These are phyloP conservation scores for Mycena alexandri DNA, from an alignment of 768 basidiomycete genomes.

Conservation along the genomic window DNA sequence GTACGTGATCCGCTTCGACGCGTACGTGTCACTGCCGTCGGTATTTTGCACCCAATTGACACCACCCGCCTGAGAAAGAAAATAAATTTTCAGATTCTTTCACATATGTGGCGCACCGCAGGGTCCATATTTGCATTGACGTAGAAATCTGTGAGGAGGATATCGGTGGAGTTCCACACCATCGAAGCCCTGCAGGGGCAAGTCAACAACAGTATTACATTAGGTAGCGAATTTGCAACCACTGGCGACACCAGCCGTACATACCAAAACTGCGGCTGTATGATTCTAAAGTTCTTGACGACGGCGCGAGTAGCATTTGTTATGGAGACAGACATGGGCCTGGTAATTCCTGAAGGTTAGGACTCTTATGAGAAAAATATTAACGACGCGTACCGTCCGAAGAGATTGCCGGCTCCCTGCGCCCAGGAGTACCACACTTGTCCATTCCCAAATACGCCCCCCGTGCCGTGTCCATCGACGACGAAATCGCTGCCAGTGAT, in stretches of 20 bases:
- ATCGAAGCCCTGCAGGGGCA: not conserved
- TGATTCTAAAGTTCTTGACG: constrained; percentile 7
- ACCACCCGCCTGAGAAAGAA: too few species aligned
- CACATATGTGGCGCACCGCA: constrained; percentile 4
- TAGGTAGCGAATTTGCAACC: too few species aligned
- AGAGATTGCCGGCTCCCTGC: constrained; percentile 6
- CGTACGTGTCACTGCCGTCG: constrained; percentile 4
- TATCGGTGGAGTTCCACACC: constrained; percentile 7
- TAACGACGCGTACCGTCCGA: not conserved
- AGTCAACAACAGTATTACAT: not conserved
- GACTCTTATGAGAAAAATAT: not conserved
- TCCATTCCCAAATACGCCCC: constrained; percentile 9
- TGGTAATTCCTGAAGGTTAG: not conserved
- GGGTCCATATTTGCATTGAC: too few species aligned
- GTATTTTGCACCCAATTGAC: constrained; percentile 7
- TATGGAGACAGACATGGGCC: constrained; percentile 6
- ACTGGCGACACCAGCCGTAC: not conserved
- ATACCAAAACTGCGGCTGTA: constrained; percentile 4
- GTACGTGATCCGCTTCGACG: constrained; percentile 7
- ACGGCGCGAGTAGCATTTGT: constrained; percentile 7
- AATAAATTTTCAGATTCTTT: too few species aligned
- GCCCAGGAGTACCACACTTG: constrained; percentile 6
- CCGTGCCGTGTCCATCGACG: too few species aligned
- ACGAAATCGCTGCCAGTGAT: constrained; percentile 6
- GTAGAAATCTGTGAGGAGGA: too few species aligned